These are phyloP conservation scores for Tolypocladium endophyticum DNA, from an alignment of 2,329 filamentous ascomycete genomes.

Conservation along the genomic window DNA sequence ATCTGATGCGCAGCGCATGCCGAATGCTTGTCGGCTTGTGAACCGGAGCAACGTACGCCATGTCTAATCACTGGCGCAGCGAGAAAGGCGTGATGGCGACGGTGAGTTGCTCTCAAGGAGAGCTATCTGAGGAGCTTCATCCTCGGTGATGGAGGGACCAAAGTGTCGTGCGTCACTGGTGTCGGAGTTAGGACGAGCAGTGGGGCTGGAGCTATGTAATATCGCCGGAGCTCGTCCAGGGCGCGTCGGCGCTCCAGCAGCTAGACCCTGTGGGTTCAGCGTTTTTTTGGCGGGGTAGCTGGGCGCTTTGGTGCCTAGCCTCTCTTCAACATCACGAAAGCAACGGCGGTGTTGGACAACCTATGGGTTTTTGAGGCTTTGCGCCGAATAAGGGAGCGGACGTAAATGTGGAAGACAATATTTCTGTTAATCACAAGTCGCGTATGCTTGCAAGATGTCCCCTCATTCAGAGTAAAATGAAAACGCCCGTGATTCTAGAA, in stretches of 20 bases:
- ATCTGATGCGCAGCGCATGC: conserved; percentile 72
- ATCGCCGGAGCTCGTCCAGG: not conserved
- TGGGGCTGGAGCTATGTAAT: not conserved
- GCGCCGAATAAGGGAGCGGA: no score
- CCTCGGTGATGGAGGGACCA: not conserved
- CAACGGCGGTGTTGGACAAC: no score
- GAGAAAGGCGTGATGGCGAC: not conserved
- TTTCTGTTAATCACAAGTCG: no score
- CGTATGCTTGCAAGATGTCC: no score
- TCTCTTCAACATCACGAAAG: no score
- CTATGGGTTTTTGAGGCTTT: no score
- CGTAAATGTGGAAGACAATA: no score
- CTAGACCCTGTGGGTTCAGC: not conserved
- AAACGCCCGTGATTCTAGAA: no score
- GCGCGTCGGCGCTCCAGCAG: not conserved
- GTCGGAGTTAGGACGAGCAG: not conserved
- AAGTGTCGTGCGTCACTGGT: not conserved
- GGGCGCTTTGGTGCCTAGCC: no score
- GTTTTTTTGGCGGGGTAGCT: not conserved
- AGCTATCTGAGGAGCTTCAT: conserved; percentile 17
- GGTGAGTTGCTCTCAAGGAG: conserved; percentile 9
- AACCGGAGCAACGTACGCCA: conserved; percentile 93
- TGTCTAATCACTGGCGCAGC: conserved; percentile 24
- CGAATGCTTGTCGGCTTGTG: conserved; percentile 86
- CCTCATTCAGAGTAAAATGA: no score